These are phyloP conservation scores for Sporobolomyces roseus DNA, from an alignment of 768 basidiomycete species.

Conservation along the genomic window DNA sequence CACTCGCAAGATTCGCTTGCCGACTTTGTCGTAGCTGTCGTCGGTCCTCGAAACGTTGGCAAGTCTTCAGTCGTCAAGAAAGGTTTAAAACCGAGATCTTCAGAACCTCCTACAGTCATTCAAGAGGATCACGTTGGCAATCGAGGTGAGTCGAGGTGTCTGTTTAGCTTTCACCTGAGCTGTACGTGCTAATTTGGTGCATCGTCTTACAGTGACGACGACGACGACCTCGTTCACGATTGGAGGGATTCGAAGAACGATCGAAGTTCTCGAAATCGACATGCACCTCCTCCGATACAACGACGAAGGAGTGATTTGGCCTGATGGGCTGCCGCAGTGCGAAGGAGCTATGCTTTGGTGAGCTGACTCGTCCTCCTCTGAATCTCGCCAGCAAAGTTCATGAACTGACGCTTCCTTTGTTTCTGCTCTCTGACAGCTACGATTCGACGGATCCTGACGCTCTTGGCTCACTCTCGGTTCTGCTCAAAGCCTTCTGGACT, in stretches of 20 bases:
- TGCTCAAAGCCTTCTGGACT: conserved; percentile 57
- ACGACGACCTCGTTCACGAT: conserved; percentile 39
- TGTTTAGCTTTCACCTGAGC: no score
- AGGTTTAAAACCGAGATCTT: conserved; percentile 57
- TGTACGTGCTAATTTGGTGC: no score
- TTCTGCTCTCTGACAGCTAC: conserved; percentile 22
- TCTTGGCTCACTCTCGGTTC: conserved; percentile 19
- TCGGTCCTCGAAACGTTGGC: conserved; percentile 74
- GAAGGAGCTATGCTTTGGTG: conserved; percentile 75
- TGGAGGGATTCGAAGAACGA: conserved; percentile 46
- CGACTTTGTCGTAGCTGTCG: conserved; percentile 58
- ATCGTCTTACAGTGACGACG: conserved; percentile 24
- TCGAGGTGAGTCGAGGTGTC: conserved; percentile 45
- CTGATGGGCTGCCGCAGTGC: conserved; percentile 59
- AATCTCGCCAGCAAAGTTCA: not conserved
- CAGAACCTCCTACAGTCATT: conserved; percentile 19
- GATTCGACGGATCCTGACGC: conserved; percentile 40
- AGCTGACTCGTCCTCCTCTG: not conserved
- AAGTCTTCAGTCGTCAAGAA: conserved; percentile 77
- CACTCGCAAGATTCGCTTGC: conserved; percentile 11
- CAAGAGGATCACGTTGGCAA: conserved; percentile 37
- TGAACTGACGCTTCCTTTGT: not conserved
- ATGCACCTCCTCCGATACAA: conserved; percentile 35
- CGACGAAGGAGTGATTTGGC: conserved; percentile 50
- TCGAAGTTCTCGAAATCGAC: conserved; percentile 47